Evolutionary conservation across 306 rosid genomes (phyloP), one percentile per base, ranked within the genome.

Genomic region (Datisca glomerata): DNA sequence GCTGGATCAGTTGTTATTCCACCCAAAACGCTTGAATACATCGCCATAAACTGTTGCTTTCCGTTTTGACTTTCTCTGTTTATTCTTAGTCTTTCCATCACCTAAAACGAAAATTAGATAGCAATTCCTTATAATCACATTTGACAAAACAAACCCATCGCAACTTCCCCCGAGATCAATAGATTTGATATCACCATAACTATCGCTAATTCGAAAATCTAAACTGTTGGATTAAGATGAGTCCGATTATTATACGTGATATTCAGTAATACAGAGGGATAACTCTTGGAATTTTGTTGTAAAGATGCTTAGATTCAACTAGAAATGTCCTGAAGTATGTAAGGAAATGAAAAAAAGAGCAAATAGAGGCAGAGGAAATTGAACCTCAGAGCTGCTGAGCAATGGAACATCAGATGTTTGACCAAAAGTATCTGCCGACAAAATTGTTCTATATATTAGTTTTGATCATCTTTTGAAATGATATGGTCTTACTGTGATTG

Each of bases 11-110:
- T 79, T 12, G 80, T 82, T 47, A 82, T 79, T 54, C 94, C 94
- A 36, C 81, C 93, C 55, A 74, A 69, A 57, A 82, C 31, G 68
- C 96, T 82, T 29, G 96, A 87, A 61, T 82, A 87, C 96, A 87
- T 82, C 41, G 96, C 93, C 29, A 82, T 79, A 37, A 18, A 82
- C 51, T 74, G 61, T 45, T 82, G 93, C 49, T 65, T 68, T 35
- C 78, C 75, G 17, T 55, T 53, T 40, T 52, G 51, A 17, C 60
- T 71, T 59, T 71, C 92, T 51, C 76, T 35, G 67, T 72, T 58
- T 24, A 41, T 18, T 63, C 61, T 59, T 47, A 76, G 27, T 69
- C 67, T 71, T 60, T 67, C 80, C 59, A 69, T 38, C 47, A 74
- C 76, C 94, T 87, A 56, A n/a, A 53, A 47, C 33, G 14, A 52